Percentiles rank a stretch among this genome's conserved stretches.
Evolutionary conservation across 371 early-diverging fungal genomes (phyloP).

Genomic region (Haplosporangium sp.): DNA sequence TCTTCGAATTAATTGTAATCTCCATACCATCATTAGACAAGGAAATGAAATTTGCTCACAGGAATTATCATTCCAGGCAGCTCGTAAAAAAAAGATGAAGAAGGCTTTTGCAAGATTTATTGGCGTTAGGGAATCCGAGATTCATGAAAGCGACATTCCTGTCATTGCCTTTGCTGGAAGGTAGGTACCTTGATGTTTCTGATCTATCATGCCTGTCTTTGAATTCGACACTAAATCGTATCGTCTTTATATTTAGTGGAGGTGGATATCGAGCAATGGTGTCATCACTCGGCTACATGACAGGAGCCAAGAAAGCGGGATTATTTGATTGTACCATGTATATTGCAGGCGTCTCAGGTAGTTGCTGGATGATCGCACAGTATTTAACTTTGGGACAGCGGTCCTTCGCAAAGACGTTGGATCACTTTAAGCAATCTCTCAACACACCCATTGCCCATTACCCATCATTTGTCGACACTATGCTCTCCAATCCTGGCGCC

Average conservation of each 20-base stretch:
- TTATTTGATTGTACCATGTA: slow-evolving; percentile 69
- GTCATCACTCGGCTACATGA: slow-evolving; percentile 67
- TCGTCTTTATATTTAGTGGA: slow-evolving; percentile 59
- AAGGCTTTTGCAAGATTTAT: slow-evolving; percentile 77
- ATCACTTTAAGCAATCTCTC: slow-evolving; percentile 47
- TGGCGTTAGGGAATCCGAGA: slow-evolving; percentile 65
- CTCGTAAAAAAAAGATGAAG: slow-evolving; percentile 62
- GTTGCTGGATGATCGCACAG: slow-evolving; percentile 64
- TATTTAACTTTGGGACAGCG: slow-evolving; percentile 49
- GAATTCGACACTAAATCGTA: no score
- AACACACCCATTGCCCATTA: slow-evolving; percentile 33
- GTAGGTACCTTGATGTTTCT: slow-evolving; percentile 30
- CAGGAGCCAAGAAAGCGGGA: slow-evolving; percentile 67
- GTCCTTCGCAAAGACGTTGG: slow-evolving; percentile 46
- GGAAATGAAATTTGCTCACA: slow-evolving; percentile 61
- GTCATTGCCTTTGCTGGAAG: slow-evolving; percentile 73
- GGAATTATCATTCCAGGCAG: slow-evolving; percentile 62
- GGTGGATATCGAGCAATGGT: slow-evolving; percentile 82
- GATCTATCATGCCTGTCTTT: no score
- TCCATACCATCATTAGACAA: slow-evolving; percentile 14
- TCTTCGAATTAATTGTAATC: not conserved
- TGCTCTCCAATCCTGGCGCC: slow-evolving; percentile 49
- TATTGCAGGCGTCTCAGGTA: slow-evolving; percentile 70
- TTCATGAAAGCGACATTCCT: slow-evolving; percentile 76
- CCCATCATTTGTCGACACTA: slow-evolving; percentile 42